Base-by-base conservation (phyloP, 176 grass and related monocot genomes). In the Leersia perrieri region DNA sequence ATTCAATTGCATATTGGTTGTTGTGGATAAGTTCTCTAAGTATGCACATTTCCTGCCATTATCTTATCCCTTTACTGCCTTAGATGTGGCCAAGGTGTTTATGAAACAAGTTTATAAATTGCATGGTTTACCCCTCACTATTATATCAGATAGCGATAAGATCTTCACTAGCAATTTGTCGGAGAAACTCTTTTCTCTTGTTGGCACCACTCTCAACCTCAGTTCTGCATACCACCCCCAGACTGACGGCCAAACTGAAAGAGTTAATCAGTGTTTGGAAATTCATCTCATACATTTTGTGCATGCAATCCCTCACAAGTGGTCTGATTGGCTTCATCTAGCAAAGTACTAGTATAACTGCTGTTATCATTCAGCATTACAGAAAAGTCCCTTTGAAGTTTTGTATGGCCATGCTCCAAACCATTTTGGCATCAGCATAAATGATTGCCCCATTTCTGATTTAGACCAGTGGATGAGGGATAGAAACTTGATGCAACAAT, bases 171-270 rank as follows among this genome's bases (percentile, higher is more conserved):
- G 49, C 4, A 4, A 55, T 1, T 55, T 55, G 0, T 55, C 20
- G 20, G 0, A 22, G 0, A 1, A 8, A 0, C 1, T 55, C 1
- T 55, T 55, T 55, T 1, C 20, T 0, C 20, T 7, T 0, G 16
- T 1, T 1, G 7, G 20, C 0, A 55, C 20, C 9, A 8, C 7
- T 0, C 6, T 55, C 0, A 1, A 55, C 2, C 0, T 55, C 6
- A 55, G 20, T 3, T 2, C 20, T 14, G 1, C 49, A 0, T 53
- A 53, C 2, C 47, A 53, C 1, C 47, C 16, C 0, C 15, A 55
- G 1, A 2, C 20, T 0, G 49, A 55, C n/a, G 49, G 49, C 0
- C 49, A 55, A n/a, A 55, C 49, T 8, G 51, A 55, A 0, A 7
- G 20, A 5, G 6, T 55, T 0, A 55, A 55, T 9, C 20, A n/a